Evolutionary conservation across 2,329 filamentous ascomycete species (phyloP).

Genomic region (Seiridium unicorne): DNA sequence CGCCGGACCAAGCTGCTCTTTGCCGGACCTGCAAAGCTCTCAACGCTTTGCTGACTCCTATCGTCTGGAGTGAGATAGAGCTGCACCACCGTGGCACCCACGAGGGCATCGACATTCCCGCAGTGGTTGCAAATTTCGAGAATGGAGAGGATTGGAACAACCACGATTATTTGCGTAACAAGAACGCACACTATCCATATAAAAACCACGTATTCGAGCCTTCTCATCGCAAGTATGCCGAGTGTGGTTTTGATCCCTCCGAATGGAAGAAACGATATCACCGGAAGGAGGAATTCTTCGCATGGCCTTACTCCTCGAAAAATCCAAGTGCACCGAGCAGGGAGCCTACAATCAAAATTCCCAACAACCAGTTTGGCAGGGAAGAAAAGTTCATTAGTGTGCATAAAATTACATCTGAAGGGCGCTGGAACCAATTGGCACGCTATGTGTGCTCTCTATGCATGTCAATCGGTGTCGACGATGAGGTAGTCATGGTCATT

Average conservation of each 20-base stretch:
- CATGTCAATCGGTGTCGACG: slow-evolving; percentile 8
- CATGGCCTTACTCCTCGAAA: too few species aligned
- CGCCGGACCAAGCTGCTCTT: slow-evolving; percentile 5
- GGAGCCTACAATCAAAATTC: background rate
- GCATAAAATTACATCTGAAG: background rate
- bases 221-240: background rate
- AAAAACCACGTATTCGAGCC: background rate
- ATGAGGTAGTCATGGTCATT: background rate
- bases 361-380: slow-evolving; percentile 1
- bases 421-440: slow-evolving; percentile 3
- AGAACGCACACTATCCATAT: background rate
- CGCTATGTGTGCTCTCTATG: slow-evolving; percentile 5
- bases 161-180: background rate
- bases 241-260: background rate
- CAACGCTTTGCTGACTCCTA: slow-evolving; percentile 5
- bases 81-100: slow-evolving; percentile 6
- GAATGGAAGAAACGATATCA: too few species aligned
- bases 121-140: background rate
- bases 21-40: slow-evolving; percentile 7
- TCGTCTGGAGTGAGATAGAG: slow-evolving; percentile 7
- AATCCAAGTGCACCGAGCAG: too few species aligned
- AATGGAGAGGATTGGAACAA: background rate
- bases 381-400: background rate
- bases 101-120: slow-evolving; percentile 4
- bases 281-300: too few species aligned